These are phyloP conservation scores for Pythium brachiatum DNA, from an alignment of 352 stramenopile species.

Conservation along the genomic window DNA sequence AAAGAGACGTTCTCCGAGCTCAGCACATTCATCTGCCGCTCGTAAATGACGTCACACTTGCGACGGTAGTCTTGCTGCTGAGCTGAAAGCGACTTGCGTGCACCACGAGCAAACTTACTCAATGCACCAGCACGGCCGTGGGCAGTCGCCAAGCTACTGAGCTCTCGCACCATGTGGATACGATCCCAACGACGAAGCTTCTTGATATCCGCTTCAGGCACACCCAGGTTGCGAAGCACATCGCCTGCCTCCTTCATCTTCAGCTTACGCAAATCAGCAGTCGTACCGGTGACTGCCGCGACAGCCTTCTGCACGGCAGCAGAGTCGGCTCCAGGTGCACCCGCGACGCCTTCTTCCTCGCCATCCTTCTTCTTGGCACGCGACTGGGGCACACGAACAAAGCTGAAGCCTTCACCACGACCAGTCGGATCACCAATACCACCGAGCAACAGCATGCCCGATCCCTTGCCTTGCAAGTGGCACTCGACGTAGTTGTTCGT, in stretches of 20 bases:
- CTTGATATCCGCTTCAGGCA: conserved; percentile 78
- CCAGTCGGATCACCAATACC: conserved; percentile 80
- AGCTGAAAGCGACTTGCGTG: conserved; percentile 72
- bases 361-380: conserved; percentile 82
- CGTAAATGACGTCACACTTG: conserved; percentile 84
- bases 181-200: conserved; percentile 81
- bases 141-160: conserved; percentile 71
- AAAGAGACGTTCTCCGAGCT: conserved; percentile 57
- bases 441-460: conserved; percentile 75
- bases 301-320: conserved; percentile 75
- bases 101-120: conserved; percentile 79
- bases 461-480: conserved; percentile 82
- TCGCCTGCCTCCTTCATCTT: conserved; percentile 86
- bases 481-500: conserved; percentile 88
- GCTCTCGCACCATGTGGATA: conserved; percentile 76
- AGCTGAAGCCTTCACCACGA: conserved; percentile 83
- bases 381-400: conserved; percentile 73
- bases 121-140: conserved; percentile 68
- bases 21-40: conserved; percentile 80
- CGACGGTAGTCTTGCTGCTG: conserved; percentile 85
- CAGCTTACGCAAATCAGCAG: conserved; percentile 79
- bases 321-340: conserved; percentile 42
- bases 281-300: conserved; percentile 76
- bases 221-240: conserved; percentile 74
- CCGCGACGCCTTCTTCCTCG: conserved; percentile 51